Evolutionary conservation across 2,329 filamentous ascomycete species (phyloP), one percentile per base, ranked within the genome.

Genomic region (Clonostachys sp.): DNA sequence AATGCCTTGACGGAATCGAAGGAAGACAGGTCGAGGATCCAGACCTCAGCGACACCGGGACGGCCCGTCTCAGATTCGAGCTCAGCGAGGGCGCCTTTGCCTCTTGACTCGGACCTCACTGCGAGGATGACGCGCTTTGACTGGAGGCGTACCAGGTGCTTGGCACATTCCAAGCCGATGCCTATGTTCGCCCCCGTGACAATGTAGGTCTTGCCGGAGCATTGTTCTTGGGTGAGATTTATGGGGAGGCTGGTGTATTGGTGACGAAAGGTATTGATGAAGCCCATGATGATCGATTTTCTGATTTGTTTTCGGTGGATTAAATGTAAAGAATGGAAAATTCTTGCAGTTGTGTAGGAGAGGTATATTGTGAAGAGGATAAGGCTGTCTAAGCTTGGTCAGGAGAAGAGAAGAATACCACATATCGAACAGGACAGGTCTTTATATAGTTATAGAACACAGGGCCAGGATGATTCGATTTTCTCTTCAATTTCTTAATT

Each of bases 181-280:
- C 66, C 64, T 7, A 49, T 55, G 48, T 68, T 68, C 30, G 62
- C 57, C 16, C 65, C 67, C 2, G 63, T 65, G 39, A 67, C 50
- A 40, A 67, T 55, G 46, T 62, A 48, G 4, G 54, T 53, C 24
- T 45, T 45, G 6, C 47, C 47, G 7, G 42, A 33, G 36, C 44
- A 42, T 13, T 41, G 35, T 14, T 18, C 17, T 6, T 13, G 12
- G 13, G n/a, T 34, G 45, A 47, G 41, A 17, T n/a, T 10, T 14
- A 50, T 39, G 42, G 48, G 45, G 17, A 47, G 48, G 35, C 16
- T 44, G 34, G 33, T 18, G 41, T 44, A 47, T 17, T 47, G 46
- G 46, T 43, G 38, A 7, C 33, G 17, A 36, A 20, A 5, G 14
- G 34, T 34, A 24, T 14, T 9, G 12, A 41, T 2, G 13, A 39